A percentile compares a stretch with the other conserved stretches of the same genome.
Conservation (phyloP, 2,329 filamentous ascomycete species). For the Myrmaecium sp. region DNA sequence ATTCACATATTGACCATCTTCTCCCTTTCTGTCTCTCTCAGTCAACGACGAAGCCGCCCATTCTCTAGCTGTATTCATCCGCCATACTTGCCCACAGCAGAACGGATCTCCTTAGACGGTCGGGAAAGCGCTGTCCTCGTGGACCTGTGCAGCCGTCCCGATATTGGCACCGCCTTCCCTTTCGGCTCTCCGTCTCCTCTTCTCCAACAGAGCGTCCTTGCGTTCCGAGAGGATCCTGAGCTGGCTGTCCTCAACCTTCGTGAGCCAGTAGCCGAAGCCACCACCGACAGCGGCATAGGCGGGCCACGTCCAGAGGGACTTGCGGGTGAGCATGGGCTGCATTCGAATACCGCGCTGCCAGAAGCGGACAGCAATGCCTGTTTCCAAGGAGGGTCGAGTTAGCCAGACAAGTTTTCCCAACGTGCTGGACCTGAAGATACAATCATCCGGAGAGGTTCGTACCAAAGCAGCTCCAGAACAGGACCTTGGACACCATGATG, state of each 20-base stretch:
- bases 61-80: too few relatives aligned
- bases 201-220: slow-evolving; percentile 69
- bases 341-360: slow-evolving; percentile 98
- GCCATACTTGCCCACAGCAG: too few relatives aligned
- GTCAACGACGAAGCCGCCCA: too few relatives aligned
- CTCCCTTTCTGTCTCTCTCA: too few relatives aligned
- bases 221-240: slow-evolving; percentile 59
- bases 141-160: too few relatives aligned
- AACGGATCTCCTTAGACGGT: too few relatives aligned
- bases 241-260: slow-evolving; percentile 76
- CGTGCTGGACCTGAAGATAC: slow-evolving; percentile 1
- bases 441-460: slow-evolving; percentile 22
- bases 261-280: slow-evolving; percentile 93
- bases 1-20: too few relatives aligned
- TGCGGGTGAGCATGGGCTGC: slow-evolving; percentile 77
- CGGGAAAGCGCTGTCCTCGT: too few relatives aligned
- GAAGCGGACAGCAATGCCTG: slow-evolving; percentile 79
- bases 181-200: slow-evolving; percentile 63
- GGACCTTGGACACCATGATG: slow-evolving; percentile 39
- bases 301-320: slow-evolving; percentile 82
- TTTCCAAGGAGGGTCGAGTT: slow-evolving; percentile 7
- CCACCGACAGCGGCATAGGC: slow-evolving; percentile 72
- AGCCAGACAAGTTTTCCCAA: slow-evolving; percentile 9
- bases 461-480: slow-evolving; percentile 91
- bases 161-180: too few relatives aligned